Conservation (phyloP, 2,329 filamentous ascomycete species). For the Colletotrichum plurivorum region DNA sequence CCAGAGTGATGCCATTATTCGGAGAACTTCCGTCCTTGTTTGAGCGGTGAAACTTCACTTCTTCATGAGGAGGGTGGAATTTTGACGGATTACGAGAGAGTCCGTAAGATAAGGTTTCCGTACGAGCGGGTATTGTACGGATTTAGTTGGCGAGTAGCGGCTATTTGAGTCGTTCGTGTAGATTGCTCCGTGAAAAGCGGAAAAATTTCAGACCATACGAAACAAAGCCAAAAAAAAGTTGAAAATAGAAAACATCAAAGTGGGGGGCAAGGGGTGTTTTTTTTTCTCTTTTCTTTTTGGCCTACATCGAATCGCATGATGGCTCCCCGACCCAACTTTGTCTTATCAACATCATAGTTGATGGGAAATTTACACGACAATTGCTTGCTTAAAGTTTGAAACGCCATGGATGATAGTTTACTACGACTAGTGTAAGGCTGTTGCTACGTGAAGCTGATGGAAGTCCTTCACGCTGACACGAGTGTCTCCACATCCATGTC, state of each 20-base stretch:
- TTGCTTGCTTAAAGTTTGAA: neutral
- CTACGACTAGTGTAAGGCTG: no score
- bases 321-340: no score
- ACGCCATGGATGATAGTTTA: neutral
- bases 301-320: no score
- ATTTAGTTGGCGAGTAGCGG: no score
- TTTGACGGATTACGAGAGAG: no score
- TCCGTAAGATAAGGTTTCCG: no score
- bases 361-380: no score
- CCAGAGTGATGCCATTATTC: conserved; percentile 25
- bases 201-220: neutral
- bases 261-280: neutral
- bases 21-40: conserved; percentile 1
- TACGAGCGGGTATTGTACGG: no score
- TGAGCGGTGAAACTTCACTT: neutral
- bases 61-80: neutral
- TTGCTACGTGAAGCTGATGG: neutral
- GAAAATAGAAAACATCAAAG: neutral
- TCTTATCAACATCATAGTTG: no score
- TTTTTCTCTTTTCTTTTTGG: no score
- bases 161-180: no score
- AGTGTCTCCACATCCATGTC: conserved; percentile 57
- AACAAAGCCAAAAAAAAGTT: neutral
- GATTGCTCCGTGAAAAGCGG: neutral
- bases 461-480: conserved; percentile 44